Evolutionary conservation across 768 basidiomycete genomes (phyloP).

Genomic region (Auriculariales sp.): DNA sequence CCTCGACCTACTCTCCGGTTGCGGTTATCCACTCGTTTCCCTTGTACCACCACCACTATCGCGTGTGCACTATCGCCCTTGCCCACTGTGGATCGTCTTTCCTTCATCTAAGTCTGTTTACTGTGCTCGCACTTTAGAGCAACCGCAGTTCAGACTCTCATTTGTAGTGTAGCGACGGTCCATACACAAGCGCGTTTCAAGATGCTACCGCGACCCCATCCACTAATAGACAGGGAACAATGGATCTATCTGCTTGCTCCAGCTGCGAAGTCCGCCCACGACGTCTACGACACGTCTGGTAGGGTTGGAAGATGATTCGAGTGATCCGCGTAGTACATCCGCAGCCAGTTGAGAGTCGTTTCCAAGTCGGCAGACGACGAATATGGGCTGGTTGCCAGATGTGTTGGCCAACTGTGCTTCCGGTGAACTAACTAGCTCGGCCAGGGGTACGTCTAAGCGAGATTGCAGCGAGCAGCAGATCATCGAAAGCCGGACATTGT

Average conservation of each 20-base stretch:
- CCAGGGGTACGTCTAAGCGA: constrained; percentile 72
- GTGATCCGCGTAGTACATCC: constrained; percentile 29
- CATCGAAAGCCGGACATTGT: constrained; percentile 3
- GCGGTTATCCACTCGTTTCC: too few species aligned
- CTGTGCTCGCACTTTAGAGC: too few species aligned
- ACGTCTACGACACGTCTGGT: constrained; percentile 42
- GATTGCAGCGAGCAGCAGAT: neutral
- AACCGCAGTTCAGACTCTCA: too few species aligned
- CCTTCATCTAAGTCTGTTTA: too few species aligned
- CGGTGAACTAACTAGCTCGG: constrained; percentile 48
- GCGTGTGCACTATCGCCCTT: too few species aligned
- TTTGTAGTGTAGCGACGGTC: too few species aligned
- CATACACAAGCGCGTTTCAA: too few species aligned
- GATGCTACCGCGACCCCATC: too few species aligned
- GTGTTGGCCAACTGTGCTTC: constrained; percentile 19
- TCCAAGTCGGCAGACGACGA: constrained; percentile 73
- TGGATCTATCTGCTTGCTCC: constrained; percentile 61
- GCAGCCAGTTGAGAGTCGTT: constrained; percentile 91
- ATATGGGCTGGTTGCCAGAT: constrained; percentile 16
- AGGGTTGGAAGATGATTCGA: constrained; percentile 11
- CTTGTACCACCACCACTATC: too few species aligned
- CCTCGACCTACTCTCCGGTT: too few species aligned
- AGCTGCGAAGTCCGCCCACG: constrained; percentile 69
- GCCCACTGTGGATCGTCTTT: too few species aligned
- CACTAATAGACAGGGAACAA: constrained; percentile 71